These are phyloP conservation scores for Brassica cretica DNA, from an alignment of 345 rosid species.

Conservation along the genomic window DNA sequence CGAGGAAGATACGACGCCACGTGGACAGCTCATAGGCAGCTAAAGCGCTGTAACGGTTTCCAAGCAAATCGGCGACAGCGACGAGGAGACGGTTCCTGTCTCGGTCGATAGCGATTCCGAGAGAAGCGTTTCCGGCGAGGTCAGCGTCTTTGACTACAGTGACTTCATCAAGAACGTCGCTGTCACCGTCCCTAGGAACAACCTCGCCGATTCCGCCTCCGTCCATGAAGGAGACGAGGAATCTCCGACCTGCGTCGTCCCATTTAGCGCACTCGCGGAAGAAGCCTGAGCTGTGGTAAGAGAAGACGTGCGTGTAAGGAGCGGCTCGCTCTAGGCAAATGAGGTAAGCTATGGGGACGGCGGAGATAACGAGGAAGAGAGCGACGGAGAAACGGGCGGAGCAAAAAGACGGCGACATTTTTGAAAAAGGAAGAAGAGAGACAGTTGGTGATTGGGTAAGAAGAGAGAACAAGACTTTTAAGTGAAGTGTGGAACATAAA, in stretches of 20 bases:
- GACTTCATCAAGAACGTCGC: slow-evolving; percentile 50
- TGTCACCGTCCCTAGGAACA: slow-evolving; percentile 40
- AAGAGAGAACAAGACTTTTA: slow-evolving; percentile 1
- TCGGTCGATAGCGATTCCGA: slow-evolving; percentile 65
- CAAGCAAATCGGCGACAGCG: slow-evolving; percentile 57
- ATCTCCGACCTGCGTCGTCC: slow-evolving; percentile 70
- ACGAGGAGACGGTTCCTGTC: slow-evolving; percentile 74
- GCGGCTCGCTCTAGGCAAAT: slow-evolving; percentile 55
- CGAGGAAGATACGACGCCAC: slow-evolving; percentile 71
- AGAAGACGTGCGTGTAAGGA: slow-evolving; percentile 66
- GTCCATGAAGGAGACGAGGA: slow-evolving; percentile 76
- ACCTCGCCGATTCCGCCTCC: slow-evolving; percentile 72
- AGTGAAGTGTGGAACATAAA: not conserved
- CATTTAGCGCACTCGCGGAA: slow-evolving; percentile 91
- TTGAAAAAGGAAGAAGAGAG: not conserved
- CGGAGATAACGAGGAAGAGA: slow-evolving; percentile 55
- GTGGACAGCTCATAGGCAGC: slow-evolving; percentile 88
- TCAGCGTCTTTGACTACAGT: slow-evolving; percentile 63
- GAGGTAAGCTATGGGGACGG: slow-evolving; percentile 67
- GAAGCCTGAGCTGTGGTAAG: slow-evolving; percentile 69
- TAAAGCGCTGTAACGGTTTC: slow-evolving; percentile 58
- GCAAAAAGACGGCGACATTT: slow-evolving; percentile 37
- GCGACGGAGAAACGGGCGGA: slow-evolving; percentile 26
- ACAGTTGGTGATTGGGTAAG: slow-evolving; percentile 4
- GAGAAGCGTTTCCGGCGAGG: slow-evolving; percentile 66